Base-by-base conservation (phyloP, 2,329 filamentous ascomycete genomes). In the Aspergillus tamarii region DNA sequence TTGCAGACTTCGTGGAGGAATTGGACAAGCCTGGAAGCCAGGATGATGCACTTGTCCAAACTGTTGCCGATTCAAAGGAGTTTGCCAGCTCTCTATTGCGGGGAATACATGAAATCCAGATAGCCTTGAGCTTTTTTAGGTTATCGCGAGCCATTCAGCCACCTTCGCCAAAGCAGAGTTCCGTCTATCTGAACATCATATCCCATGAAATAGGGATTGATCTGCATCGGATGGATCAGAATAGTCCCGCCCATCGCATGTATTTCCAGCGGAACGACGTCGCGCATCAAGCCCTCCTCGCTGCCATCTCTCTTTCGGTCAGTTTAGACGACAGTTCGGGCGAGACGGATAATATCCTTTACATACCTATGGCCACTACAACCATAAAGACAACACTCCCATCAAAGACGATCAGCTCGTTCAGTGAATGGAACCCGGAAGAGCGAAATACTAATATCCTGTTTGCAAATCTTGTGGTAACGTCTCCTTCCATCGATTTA, bases 171-270 rank as follows among this genome's bases (percentile, higher is more conserved):
- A 84, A 85, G 3, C 88, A 89, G 32, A 84, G 85, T n/a, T 89
- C 92, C 4, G 85, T 97, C 9, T 88, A 91, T 64, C 84, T 97
- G 65, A 97, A 94, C 73, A 86, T 94, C 52, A 93, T 94, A 8
- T 96, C 97, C 87, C 98, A 99, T 77, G 96, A 99, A 76, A 88
- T 99, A 48, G 94, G 94, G 64, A 87, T 99, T 74, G 95, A 99
- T 74, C 83, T 99, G 46, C 90, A 98, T 75, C 89, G 94, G 26
- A 85, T 99, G 60, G 94, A 99, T 75, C 90, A 92, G 48, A 94
- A 92, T 72, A 97, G 94, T 19, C 93, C 95, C 0, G 93, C 94
- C 0, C 95, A 99, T 83, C 89, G 95, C 67, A 99, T 98, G 95
- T 98, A 99, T 78, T 99, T 99, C 74, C 92, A 94, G 2, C 88